These are phyloP conservation scores for Eruca vesicaria DNA, from an alignment of 441 rosid genomes.

Conservation along the genomic window DNA sequence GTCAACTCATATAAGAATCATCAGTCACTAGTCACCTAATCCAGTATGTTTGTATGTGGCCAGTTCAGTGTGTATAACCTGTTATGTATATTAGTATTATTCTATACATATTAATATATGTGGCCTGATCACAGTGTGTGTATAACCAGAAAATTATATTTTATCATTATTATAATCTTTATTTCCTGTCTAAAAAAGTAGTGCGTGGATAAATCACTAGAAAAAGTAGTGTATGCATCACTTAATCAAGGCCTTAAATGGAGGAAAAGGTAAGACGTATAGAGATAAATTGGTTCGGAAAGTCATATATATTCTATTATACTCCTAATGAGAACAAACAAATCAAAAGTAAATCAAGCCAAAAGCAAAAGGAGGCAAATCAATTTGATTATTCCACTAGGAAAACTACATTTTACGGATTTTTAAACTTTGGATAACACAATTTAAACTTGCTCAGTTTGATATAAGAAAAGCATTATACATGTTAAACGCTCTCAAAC, in stretches of 20 bases:
- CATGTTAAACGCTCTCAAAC: not conserved
- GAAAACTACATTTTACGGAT: not conserved
- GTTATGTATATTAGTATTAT: not conserved
- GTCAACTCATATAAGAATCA: not conserved
- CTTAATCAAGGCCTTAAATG: slow-evolving; percentile 35
- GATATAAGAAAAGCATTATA: not conserved
- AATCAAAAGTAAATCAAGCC: too few relatives aligned
- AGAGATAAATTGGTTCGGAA: too few relatives aligned
- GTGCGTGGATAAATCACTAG: slow-evolving; percentile 8
- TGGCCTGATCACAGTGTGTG: too few relatives aligned
- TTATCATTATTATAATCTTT: too few relatives aligned
- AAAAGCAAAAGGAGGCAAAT: slow-evolving; percentile 7
- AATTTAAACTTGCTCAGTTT: not conserved
- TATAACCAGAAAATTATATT: too few relatives aligned
- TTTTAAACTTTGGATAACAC: too few relatives aligned
- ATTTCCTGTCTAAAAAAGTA: too few relatives aligned
- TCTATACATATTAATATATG: not conserved
- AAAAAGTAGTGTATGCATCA: slow-evolving; percentile 7
- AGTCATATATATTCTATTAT: too few relatives aligned
- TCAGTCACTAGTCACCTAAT: not conserved
- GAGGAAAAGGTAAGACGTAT: slow-evolving; percentile 30
- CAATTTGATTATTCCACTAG: slow-evolving; percentile 27
- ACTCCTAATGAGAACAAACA: too few relatives aligned
- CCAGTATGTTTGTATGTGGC: not conserved
- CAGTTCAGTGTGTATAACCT: not conserved